A percentile compares a stretch with the other conserved stretches of the same genome.
Conservation (phyloP, 257 asterid genomes). For the Plectranthus barbatus region DNA sequence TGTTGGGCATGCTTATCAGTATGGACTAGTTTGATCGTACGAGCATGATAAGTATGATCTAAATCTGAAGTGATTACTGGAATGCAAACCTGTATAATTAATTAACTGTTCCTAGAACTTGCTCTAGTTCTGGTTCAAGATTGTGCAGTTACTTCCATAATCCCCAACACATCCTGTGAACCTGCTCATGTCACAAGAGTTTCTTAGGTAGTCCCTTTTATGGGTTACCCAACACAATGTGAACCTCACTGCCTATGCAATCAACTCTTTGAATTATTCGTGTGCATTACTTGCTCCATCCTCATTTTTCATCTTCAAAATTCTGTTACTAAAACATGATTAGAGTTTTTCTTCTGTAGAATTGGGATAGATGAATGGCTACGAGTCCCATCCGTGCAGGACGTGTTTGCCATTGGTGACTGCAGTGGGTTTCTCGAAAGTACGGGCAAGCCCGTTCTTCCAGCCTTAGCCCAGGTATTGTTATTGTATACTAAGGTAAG, state of each 20-base stretch:
- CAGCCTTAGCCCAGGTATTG: slow-evolving; percentile 85
- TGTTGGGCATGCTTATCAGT: too few relatives aligned
- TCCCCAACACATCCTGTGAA: too few relatives aligned
- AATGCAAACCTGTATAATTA: too few relatives aligned
- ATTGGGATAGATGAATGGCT: slow-evolving; percentile 96
- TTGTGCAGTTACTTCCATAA: too few relatives aligned
- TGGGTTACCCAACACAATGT: neutral
- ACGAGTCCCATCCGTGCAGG: slow-evolving; percentile 64
- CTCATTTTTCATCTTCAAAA: neutral
- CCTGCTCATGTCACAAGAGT: too few relatives aligned
- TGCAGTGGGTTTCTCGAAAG: slow-evolving; percentile 92
- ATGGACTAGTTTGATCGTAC: too few relatives aligned
- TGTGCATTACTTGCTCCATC: neutral
- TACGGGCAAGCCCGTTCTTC: slow-evolving; percentile 90
- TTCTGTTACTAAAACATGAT: slow-evolving; percentile 1
- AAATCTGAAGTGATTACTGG: too few relatives aligned
- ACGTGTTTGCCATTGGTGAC: slow-evolving; percentile 90
- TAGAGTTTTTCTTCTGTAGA: slow-evolving; percentile 34
- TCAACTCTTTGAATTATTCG: neutral
- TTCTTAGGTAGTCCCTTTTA: too few relatives aligned
- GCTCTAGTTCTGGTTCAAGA: too few relatives aligned
- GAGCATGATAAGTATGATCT: too few relatives aligned
- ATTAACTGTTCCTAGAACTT: too few relatives aligned
- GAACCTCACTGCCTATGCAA: neutral
- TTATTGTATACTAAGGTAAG: neutral